These are phyloP conservation scores for Magnusiomyces ingens DNA, from an alignment of 1,139 yeast genomes.

Conservation along the genomic window DNA sequence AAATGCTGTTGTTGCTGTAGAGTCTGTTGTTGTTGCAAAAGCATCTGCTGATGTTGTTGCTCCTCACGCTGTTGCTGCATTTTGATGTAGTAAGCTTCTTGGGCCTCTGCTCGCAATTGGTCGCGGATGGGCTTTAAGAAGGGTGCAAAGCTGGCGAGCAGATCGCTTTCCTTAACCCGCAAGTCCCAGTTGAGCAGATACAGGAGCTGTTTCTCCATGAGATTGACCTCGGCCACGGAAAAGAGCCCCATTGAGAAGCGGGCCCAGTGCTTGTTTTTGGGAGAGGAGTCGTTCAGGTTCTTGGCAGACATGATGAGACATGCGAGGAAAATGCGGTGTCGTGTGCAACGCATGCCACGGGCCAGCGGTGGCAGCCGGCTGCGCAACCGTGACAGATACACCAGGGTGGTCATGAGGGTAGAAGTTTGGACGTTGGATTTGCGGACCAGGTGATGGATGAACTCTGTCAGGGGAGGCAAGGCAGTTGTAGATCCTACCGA, in stretches of 20 bases:
- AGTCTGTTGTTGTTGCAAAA: not conserved
- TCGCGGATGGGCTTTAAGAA: constrained; percentile 67
- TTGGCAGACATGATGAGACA: constrained; percentile 85
- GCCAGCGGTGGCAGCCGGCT: constrained; percentile 79
- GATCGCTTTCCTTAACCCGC: constrained; percentile 59
- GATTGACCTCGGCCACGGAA: constrained; percentile 70
- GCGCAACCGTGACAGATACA: constrained; percentile 71
- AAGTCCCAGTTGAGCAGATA: constrained; percentile 80
- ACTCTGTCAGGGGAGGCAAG: constrained; percentile 47
- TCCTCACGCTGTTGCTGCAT: not conserved
- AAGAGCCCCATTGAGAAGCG: constrained; percentile 81
- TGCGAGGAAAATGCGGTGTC: constrained; percentile 87
- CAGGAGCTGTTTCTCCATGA: constrained; percentile 84
- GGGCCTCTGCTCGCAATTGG: constrained; percentile 17
- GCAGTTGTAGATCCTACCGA: constrained; percentile 3
- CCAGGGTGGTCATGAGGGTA: constrained; percentile 85
- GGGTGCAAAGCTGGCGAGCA: constrained; percentile 61
- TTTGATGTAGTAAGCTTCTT: constrained; percentile 1
- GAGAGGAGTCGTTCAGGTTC: constrained; percentile 85
- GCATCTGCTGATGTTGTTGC: not conserved
- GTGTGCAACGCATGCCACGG: constrained; percentile 86
- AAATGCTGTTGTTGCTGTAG: not conserved
- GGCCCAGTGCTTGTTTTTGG: constrained; percentile 95
- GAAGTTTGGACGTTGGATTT: constrained; percentile 93
- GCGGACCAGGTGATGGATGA: constrained; percentile 64